Evolutionary conservation across 495 filamentous ascomycete genomes (phyloP), one percentile per base, ranked within the genome.

Genomic region (Hypoxylon lienhwacheense): DNA sequence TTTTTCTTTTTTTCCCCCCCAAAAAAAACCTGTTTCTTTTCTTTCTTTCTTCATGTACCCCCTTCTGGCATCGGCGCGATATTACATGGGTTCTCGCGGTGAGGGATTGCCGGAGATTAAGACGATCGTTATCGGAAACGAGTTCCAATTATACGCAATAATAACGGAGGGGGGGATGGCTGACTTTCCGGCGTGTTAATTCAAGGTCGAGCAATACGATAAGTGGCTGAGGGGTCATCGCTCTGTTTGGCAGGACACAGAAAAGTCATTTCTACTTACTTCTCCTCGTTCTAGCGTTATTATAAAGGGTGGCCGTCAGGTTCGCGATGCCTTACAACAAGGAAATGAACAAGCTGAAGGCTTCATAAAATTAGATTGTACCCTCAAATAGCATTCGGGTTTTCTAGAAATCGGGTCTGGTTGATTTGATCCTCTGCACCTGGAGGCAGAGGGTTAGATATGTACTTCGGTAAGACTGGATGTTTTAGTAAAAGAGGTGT

Each of bases 281-380:
- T 32, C 44, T 44, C 26, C 19, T 24, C 29, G 19, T 32, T 35
- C 19, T 57, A 46, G 51, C 40, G 47, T 51, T 61, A 47, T 51
- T 21, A 52, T 47, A 51, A 51, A 52, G 25, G 52, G 52, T 22
- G 41, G 47, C 24, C 34, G 33, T 34, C 19, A 22, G 39, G 45
- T 19, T 50, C 5, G 42, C 42, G 56, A 50, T 33, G 24, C 21
- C 47, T 19, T 37, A 16, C 15, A n/a, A n/a, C n/a, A 52, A 35
- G 52, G 52, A 61, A 55, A 61, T 52, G 42, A 51, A 46, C 55
- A 55, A 61, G 57, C 49, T 53, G 31, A 47, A 55, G 54, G 54
- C 51, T 54, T 47, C 25, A 25, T 29, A 53, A 47, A 61, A 41
- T 51, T 62, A 67, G 61, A 67, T 65, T 65, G 64, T 64, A 62